Percentiles rank a stretch among this genome's conserved stretches.
phyloP scores from a whole-genome alignment of 495 filamentous ascomycete genomes.

The Lasiosphaeris hirsuta region DNA sequence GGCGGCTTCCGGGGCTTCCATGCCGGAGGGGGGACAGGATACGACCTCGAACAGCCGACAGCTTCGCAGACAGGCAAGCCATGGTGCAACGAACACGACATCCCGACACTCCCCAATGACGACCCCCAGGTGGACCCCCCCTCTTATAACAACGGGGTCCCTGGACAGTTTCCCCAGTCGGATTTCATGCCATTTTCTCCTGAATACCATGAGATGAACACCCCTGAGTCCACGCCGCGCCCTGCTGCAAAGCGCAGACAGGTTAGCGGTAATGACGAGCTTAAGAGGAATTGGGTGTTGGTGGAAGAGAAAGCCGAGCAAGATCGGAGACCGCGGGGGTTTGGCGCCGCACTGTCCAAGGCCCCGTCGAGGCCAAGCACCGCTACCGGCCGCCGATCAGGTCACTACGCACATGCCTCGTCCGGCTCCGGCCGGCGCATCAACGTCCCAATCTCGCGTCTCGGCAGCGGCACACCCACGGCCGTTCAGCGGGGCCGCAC shows the following conservation, averaged over 20 bases:
- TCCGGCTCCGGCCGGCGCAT: slow-evolving; percentile 34
- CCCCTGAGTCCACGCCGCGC: slow-evolving; percentile 42
- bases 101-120: slow-evolving; percentile 24
- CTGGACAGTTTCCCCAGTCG: slow-evolving; percentile 16
- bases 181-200: slow-evolving; percentile 22
- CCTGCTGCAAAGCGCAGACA: slow-evolving; percentile 52
- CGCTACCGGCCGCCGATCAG: neutral
- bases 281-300: slow-evolving; percentile 70
- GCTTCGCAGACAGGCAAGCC: slow-evolving; percentile 23
- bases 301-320: slow-evolving; percentile 47
- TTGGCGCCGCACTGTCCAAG: slow-evolving; percentile 17
- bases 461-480: slow-evolving; percentile 23
- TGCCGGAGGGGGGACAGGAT: slow-evolving; percentile 74
- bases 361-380: slow-evolving; percentile 8
- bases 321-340: slow-evolving; percentile 13
- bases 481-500: slow-evolving; percentile 23
- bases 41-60: slow-evolving; percentile 38
- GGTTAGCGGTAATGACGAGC: slow-evolving; percentile 50
- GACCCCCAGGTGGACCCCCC: neutral
- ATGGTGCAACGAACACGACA: slow-evolving; percentile 30
- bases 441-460: slow-evolving; percentile 35
- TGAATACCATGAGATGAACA: slow-evolving; percentile 27
- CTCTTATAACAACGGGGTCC: slow-evolving; percentile 6
- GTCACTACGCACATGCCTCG: slow-evolving; percentile 20
- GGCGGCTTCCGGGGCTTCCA: slow-evolving; percentile 79